Conservation (phyloP, 805 yeast genomes). For the Candida orba region DNA sequence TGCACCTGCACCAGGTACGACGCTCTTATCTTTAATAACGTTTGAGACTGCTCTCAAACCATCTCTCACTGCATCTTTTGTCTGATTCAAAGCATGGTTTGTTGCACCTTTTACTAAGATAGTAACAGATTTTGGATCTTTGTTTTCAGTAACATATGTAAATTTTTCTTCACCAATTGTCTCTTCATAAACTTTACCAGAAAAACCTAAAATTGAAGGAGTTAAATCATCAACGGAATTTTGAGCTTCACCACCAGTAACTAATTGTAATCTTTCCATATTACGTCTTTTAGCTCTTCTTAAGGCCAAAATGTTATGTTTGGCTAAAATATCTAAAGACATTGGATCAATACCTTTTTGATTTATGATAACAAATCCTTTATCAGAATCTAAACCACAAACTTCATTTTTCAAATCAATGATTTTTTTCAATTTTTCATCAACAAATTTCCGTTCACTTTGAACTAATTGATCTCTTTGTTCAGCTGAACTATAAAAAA, state of each 20-base stretch:
- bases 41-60: slow-evolving; percentile 94
- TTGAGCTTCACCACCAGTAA: slow-evolving; percentile 97
- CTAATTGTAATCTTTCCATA: slow-evolving; percentile 95
- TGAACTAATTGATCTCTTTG: slow-evolving; percentile 93
- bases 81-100: slow-evolving; percentile 79
- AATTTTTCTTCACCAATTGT: slow-evolving; percentile 96
- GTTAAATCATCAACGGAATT: slow-evolving; percentile 91
- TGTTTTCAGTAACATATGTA: slow-evolving; percentile 87
- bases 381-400: slow-evolving; percentile 63
- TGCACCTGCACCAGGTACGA: slow-evolving; percentile 97
- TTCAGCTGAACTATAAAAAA: slow-evolving; percentile 89
- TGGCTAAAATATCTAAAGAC: slow-evolving; percentile 91
- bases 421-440: slow-evolving; percentile 84
- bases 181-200: slow-evolving; percentile 88
- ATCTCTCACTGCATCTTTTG: slow-evolving; percentile 95
- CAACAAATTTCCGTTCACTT: slow-evolving; percentile 89
- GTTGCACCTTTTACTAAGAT: slow-evolving; percentile 92
- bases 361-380: slow-evolving; percentile 89
- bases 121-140: slow-evolving; percentile 86
- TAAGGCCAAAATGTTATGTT: slow-evolving; percentile 85
- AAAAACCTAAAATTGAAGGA: slow-evolving; percentile 73
- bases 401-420: slow-evolving; percentile 90
- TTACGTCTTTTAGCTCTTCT: slow-evolving; percentile 98
- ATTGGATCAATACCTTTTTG: slow-evolving; percentile 99
- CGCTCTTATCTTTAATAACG: slow-evolving; percentile 74